Percentiles rank a stretch among this genome's conserved stretches.
phyloP scores from a whole-genome alignment of 2,329 filamentous ascomycete genomes.

The Aureobasidium sp. region DNA sequence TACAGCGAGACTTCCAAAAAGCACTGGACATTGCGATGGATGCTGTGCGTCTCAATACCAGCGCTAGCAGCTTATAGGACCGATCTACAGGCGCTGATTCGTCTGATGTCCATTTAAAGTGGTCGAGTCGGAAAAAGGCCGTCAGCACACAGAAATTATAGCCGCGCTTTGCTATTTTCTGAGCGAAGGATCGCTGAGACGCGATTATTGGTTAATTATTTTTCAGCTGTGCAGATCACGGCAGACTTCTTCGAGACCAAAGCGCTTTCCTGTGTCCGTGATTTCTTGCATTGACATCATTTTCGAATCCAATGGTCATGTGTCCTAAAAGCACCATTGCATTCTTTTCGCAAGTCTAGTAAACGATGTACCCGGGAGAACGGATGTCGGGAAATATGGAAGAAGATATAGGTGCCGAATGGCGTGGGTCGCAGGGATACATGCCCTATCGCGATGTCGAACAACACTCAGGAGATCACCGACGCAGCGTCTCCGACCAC shows the following conservation, averaged over 20 bases:
- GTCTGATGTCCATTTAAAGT: neutral
- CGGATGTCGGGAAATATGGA: neutral
- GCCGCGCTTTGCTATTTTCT: neutral
- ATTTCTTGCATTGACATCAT: slow-evolving; percentile 1
- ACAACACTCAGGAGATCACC: neutral
- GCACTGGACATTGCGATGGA: too few species aligned
- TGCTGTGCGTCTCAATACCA: slow-evolving; percentile 2
- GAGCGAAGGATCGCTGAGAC: neutral
- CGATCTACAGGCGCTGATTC: slow-evolving; percentile 5
- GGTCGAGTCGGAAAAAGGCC: neutral
- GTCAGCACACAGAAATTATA: neutral
- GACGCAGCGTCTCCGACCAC: neutral
- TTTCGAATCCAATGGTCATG: neutral
- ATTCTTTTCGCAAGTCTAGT: neutral
- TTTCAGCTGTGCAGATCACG: neutral
- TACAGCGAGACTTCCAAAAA: neutral
- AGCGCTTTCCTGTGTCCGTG: neutral
- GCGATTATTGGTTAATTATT: neutral
- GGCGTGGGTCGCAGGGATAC: neutral
- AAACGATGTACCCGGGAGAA: neutral
- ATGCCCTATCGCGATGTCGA: neutral
- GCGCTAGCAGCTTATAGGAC: slow-evolving; percentile 2
- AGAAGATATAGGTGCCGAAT: neutral
- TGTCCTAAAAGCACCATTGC: neutral
- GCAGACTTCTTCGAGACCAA: neutral